Base-by-base conservation (phyloP, 306 rosid genomes). In the Fagus sylvatica region DNA sequence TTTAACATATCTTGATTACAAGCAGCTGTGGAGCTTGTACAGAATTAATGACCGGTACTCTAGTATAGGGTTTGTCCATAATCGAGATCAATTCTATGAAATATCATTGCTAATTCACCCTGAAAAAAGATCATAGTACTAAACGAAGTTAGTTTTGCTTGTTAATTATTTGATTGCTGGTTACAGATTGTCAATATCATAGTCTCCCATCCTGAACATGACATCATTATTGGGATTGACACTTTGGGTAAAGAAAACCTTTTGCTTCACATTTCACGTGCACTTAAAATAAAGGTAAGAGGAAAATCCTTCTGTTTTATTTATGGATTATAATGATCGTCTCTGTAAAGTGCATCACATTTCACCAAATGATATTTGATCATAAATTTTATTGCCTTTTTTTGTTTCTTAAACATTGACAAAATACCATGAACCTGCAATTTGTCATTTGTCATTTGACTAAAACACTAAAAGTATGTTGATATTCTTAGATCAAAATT, bases 211-310 rank as follows among this genome's bases (percentile, higher is more conserved):
- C 97, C 94, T 53, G 86, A 86, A 22, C 91, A 91, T 73, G 97
- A 88, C 48, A 61, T 91, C 69, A 77, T 91, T 77, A 91, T 91
- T 69, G 93, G 88, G 74, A 85, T 91, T 46, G 89, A 89, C 82
- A 60, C 86, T 74, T 54, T 89, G 71, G 97, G 97, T 17, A 91
- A 91, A 77, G 97, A 91, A 78, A 89, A 91, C 78, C 94, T 89
- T 51, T 78, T 91, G 81, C 85, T 84, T 73, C 87, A 83, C 79
- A 88, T 89, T 67, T 70, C 93, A 40, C 71, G 46, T 41, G 88
- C 37, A 17, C 97, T 91, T 69, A 57, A 86, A 37, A 84, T 88
- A n/a, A 88, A 86, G 93, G 96, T 91, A 43, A 36, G 22, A 32
- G 46, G 13, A 42, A 53, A 19, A 6, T 22, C 49, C 5, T 33